phyloP scores from a whole-genome alignment of 2,329 filamentous ascomycete genomes.

The Alternaria incomplexa region DNA sequence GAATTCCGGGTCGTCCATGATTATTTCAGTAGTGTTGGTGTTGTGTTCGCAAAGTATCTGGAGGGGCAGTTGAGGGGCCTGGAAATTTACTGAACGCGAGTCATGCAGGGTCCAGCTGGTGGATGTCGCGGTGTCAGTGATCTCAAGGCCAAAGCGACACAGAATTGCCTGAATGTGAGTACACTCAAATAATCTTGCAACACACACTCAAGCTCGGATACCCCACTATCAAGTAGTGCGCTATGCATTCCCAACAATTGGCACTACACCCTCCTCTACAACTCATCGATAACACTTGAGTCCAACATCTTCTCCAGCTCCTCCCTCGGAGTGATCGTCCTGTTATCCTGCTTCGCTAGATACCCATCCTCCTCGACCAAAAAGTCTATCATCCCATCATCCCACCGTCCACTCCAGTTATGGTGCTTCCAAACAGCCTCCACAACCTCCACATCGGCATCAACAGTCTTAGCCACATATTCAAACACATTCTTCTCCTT shows the following conservation, averaged over 20 bases:
- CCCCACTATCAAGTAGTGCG: not conserved
- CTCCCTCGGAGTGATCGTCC: slow-evolving; percentile 11
- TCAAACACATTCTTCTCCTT: slow-evolving; percentile 18
- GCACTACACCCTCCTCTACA: not conserved
- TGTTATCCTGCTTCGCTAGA: slow-evolving; percentile 24
- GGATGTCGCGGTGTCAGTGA: not conserved
- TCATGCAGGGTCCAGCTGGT: slow-evolving; percentile 13
- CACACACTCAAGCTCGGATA: not conserved
- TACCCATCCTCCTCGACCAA: slow-evolving; percentile 33
- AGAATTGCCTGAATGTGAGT: not conserved
- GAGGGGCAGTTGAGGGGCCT: slow-evolving; percentile 8
- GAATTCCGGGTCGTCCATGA: slow-evolving; percentile 44
- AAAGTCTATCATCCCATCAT: slow-evolving; percentile 25
- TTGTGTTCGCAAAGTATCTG: not conserved
- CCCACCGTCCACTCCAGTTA: slow-evolving; percentile 29
- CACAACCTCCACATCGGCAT: slow-evolving; percentile 24
- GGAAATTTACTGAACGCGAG: slow-evolving; percentile 19
- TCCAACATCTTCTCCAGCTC: slow-evolving; percentile 32
- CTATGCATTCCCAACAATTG: not conserved
- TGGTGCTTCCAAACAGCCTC: slow-evolving; percentile 32
- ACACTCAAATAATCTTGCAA: not conserved
- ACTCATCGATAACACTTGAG: slow-evolving; percentile 23
- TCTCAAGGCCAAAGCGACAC: not conserved
- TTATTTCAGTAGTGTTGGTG: not conserved
- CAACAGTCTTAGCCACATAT: slow-evolving; percentile 22